Conservation (phyloP, 139 green algal genomes). For the Chlamydomonas schloesseri region DNA sequence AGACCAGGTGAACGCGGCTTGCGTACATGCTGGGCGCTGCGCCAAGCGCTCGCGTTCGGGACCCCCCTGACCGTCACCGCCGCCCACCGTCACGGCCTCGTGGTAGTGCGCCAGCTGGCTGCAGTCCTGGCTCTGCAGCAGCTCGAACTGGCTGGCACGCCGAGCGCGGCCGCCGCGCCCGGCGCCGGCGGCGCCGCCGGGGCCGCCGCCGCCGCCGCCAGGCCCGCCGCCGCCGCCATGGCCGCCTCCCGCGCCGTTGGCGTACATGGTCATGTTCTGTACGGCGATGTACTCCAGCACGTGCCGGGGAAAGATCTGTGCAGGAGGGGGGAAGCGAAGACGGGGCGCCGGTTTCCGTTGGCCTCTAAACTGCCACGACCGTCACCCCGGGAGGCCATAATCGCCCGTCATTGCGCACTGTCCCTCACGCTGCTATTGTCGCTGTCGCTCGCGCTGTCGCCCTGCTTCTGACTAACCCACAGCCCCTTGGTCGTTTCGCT, state of each 20-base stretch:
- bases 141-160: conserved; percentile 30
- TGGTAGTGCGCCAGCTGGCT: conserved; percentile 43
- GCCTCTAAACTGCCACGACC: too few species aligned
- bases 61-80: too few species aligned
- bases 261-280: conserved; percentile 31
- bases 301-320: conserved; percentile 45
- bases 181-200: not conserved
- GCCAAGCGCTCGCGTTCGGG: too few species aligned
- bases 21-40: too few species aligned
- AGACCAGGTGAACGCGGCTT: too few species aligned
- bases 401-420: too few species aligned
- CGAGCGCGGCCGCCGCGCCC: not conserved
- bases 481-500: too few species aligned
- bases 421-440: too few species aligned
- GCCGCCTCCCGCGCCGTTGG: not conserved
- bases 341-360: too few species aligned
- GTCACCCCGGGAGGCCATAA: too few species aligned
- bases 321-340: not conserved
- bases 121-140: conserved; percentile 43
- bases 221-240: not conserved
- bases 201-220: not conserved
- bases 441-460: too few species aligned
- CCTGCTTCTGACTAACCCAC: too few species aligned
- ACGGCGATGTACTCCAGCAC: conserved; percentile 45
- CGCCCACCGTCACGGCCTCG: not conserved